A percentile compares a stretch with the other conserved stretches of the same genome.
These are phyloP conservation scores for Macadamia tetraphylla DNA, from an alignment of 164 flowering plant species.

Conservation along the genomic window DNA sequence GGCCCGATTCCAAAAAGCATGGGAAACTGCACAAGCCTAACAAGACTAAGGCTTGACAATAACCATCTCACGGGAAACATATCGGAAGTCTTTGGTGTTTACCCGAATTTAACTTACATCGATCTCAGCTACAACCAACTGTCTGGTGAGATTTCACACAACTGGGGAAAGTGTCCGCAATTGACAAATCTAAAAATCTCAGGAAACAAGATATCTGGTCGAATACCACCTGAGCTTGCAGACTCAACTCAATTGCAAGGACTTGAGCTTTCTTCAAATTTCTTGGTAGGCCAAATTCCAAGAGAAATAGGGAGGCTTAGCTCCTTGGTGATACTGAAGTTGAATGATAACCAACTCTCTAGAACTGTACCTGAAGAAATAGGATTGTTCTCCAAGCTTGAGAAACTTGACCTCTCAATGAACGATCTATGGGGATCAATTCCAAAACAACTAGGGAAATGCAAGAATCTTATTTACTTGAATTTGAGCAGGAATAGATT, in stretches of 20 bases:
- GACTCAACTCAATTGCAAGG: neutral
- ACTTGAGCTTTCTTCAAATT: slow-evolving; percentile 12
- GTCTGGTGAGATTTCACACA: slow-evolving; percentile 5
- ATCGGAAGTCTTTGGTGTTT: slow-evolving; percentile 10
- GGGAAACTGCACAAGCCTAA: slow-evolving; percentile 7
- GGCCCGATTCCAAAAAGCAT: slow-evolving; percentile 11
- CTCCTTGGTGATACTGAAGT: neutral
- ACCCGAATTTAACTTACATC: slow-evolving; percentile 3
- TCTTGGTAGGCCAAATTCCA: slow-evolving; percentile 3
- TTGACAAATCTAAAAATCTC: neutral
- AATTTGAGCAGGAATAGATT: slow-evolving; percentile 8
- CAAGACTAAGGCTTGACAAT: neutral
- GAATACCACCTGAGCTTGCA: slow-evolving; percentile 6
- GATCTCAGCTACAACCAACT: slow-evolving; percentile 5
- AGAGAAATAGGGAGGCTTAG: slow-evolving; percentile 3
- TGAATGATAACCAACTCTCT: slow-evolving; percentile 4
- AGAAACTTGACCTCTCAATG: neutral
- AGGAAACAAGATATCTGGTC: neutral
- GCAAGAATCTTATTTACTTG: slow-evolving; percentile 2
- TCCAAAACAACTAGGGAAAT: neutral
- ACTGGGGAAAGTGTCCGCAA: slow-evolving; percentile 1
- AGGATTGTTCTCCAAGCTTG: neutral
- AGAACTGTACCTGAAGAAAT: slow-evolving; percentile 6
- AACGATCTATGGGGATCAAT: slow-evolving; percentile 9
- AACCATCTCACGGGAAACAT: slow-evolving; percentile 11